These are phyloP conservation scores for Coemansia sp. DNA, from an alignment of 192 early-diverging fungal genomes.

Conservation along the genomic window DNA sequence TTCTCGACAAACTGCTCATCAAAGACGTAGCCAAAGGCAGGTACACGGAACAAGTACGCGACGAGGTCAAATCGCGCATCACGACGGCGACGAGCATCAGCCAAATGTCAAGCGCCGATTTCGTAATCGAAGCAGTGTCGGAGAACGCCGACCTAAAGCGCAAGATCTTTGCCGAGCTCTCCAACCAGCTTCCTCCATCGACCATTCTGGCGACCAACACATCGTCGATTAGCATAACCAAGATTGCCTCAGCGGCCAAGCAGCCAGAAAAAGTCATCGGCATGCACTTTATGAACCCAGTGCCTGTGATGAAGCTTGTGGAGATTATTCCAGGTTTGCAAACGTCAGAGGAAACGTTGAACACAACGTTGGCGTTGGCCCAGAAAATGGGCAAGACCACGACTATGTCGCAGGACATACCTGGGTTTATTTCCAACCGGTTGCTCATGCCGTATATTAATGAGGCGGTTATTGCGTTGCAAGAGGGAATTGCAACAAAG, in stretches of 20 bases:
- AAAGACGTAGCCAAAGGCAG: constrained; percentile 90
- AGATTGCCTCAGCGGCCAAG: constrained; percentile 89
- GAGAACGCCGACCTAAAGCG: constrained; percentile 85
- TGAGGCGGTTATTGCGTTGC: constrained; percentile 84
- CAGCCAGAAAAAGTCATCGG: constrained; percentile 70
- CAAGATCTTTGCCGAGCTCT: constrained; percentile 75
- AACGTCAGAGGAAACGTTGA: constrained; percentile 69
- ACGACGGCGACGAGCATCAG: constrained; percentile 58
- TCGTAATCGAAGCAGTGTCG: constrained; percentile 91
- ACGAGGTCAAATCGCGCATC: constrained; percentile 62
- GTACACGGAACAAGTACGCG: constrained; percentile 73
- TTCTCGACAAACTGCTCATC: constrained; percentile 75
- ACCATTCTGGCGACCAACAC: constrained; percentile 96
- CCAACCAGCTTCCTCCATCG: constrained; percentile 58
- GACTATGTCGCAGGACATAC: constrained; percentile 82
- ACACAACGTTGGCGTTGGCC: constrained; percentile 72
- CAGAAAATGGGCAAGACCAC: constrained; percentile 90
- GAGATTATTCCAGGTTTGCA: constrained; percentile 95
- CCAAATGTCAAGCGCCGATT: constrained; percentile 67
- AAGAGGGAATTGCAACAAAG: constrained; percentile 80
- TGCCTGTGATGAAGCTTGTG: constrained; percentile 94
- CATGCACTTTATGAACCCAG: constrained; percentile 99
- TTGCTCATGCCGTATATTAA: constrained; percentile 99
- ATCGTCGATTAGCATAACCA: constrained; percentile 95
- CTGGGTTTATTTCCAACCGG: constrained; percentile 97